Conservation (phyloP, 208 protist species). For the Trypanosoma rangeli region DNA sequence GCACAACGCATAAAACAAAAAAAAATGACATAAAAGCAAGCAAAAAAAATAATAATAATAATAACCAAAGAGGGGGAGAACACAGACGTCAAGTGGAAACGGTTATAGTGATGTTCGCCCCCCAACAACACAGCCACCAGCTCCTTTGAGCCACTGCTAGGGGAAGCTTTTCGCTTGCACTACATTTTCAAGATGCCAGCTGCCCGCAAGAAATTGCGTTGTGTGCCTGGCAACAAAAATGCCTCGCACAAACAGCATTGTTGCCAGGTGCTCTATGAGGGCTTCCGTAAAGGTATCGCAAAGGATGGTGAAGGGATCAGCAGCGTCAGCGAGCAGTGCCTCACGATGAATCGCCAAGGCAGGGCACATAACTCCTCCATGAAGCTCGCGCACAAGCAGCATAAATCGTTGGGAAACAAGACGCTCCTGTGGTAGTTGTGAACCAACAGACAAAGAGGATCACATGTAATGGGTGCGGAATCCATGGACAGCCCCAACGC, state of each 20-base stretch:
- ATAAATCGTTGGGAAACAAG: background rate
- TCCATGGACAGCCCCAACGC: constrained; percentile 11
- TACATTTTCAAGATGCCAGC: no score
- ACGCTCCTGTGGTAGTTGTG: background rate
- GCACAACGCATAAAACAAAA: no score
- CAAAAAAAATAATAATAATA: no score
- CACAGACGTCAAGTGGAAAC: no score
- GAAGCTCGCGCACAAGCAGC: background rate
- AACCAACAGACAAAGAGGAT: background rate
- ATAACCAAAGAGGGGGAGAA: no score
- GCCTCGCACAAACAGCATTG: background rate
- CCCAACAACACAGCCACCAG: no score
- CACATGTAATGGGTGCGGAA: background rate
- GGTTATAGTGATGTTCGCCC: no score
- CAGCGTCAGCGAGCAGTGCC: background rate
- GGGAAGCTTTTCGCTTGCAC: no score
- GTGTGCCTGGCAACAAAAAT: no score
- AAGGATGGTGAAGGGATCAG: background rate
- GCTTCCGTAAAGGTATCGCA: background rate
- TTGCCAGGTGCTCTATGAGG: background rate
- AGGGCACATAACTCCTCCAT: background rate
- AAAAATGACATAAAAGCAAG: no score
- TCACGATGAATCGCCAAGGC: constrained; percentile 10
- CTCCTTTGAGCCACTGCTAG: no score
- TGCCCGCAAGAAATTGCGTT: no score